These are phyloP conservation scores for Eucalyptus fibrosa DNA, from an alignment of 345 rosid species.

Conservation along the genomic window DNA sequence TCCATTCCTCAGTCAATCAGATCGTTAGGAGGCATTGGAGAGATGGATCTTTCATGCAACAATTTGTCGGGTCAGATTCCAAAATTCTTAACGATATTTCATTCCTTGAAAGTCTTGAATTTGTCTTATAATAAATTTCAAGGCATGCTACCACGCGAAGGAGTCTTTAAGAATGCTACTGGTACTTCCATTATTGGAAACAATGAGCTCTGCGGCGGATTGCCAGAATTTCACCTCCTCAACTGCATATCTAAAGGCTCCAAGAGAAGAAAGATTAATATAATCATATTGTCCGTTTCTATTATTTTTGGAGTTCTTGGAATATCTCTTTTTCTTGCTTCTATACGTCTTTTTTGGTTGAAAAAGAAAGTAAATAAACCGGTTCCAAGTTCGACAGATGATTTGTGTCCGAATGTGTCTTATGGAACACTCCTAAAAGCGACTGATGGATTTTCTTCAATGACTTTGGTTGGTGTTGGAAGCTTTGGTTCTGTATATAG, in stretches of 20 bases:
- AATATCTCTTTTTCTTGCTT: rapidly evolving
- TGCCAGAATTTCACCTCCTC: background rate
- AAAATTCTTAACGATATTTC: too few relatives aligned
- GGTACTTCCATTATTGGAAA: rapidly evolving
- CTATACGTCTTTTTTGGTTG: background rate
- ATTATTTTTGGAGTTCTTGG: background rate
- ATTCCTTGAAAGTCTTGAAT: too few relatives aligned
- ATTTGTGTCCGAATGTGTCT: rapidly evolving
- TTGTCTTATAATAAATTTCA: too few relatives aligned
- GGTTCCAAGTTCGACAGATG: background rate
- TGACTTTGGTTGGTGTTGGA: background rate
- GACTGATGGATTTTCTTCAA: background rate
- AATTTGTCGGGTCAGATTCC: too few relatives aligned
- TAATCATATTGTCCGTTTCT: rapidly evolving
- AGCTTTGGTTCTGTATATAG: background rate
- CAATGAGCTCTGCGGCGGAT: too few relatives aligned
- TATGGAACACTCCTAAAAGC: background rate
- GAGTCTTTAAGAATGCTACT: too few relatives aligned
- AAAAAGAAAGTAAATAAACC: background rate
- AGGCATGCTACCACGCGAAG: too few relatives aligned
- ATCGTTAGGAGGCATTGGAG: too few relatives aligned
- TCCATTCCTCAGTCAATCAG: too few relatives aligned
- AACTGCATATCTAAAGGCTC: background rate
- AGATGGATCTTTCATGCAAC: too few relatives aligned
- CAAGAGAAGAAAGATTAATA: background rate